Evolutionary conservation across 306 rosid species (phyloP).

Genomic region (Ziziphus jujuba): DNA sequence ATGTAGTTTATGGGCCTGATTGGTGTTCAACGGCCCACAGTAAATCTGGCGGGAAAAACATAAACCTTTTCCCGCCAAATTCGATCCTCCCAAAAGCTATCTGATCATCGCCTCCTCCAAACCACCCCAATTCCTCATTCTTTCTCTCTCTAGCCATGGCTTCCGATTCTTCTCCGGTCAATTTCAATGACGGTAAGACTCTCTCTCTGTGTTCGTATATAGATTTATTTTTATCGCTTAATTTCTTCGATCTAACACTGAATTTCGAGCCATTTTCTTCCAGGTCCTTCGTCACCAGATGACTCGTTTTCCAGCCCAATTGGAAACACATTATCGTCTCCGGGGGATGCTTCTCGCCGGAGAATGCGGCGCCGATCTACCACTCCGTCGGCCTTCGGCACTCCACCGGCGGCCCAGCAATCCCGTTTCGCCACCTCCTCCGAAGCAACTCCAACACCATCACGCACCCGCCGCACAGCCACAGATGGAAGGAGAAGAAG

Average conservation of each 20-base stretch:
- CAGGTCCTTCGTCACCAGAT: conserved; percentile 85
- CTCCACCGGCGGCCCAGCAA: conserved; percentile 55
- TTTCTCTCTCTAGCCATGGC: conserved; percentile 49
- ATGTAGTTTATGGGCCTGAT: background rate
- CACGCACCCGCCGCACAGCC: conserved; percentile 43
- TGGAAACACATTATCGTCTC: conserved; percentile 72
- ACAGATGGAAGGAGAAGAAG: conserved; percentile 31
- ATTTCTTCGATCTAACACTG: background rate
- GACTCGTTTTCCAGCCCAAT: conserved; percentile 86
- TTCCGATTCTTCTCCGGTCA: conserved; percentile 69
- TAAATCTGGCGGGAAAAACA: conserved; percentile 52
- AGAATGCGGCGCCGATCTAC: conserved; percentile 54
- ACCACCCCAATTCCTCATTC: conserved; percentile 10
- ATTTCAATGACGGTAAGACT: conserved; percentile 54
- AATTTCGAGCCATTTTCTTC: background rate
- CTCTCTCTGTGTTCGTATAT: background rate
- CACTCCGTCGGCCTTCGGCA: conserved; percentile 56
- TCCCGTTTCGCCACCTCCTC: conserved; percentile 65
- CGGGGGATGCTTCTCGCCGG: conserved; percentile 41
- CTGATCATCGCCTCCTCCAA: background rate
- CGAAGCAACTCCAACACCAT: conserved; percentile 62
- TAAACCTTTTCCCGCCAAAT: conserved; percentile 40
- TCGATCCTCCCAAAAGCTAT: conserved; percentile 2
- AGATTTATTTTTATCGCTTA: background rate
- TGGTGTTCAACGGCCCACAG: no score